Evolutionary conservation across 768 basidiomycete species (phyloP).

Genomic region (Boletus tylopilopsis): DNA sequence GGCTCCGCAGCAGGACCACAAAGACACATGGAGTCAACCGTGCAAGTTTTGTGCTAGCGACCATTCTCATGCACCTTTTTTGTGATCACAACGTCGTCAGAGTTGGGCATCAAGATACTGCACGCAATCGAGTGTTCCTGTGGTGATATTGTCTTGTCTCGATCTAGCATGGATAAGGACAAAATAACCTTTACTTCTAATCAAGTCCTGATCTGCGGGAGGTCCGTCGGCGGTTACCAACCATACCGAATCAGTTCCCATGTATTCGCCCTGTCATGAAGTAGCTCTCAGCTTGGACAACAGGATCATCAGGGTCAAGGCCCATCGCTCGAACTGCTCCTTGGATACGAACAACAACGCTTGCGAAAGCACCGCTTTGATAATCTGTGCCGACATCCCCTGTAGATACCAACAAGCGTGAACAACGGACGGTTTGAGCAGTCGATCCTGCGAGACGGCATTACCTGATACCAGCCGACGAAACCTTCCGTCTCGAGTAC

Average conservation of each 20-base stretch:
- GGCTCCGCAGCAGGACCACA: too few species aligned
- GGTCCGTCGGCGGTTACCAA: background rate
- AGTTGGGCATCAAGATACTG: background rate
- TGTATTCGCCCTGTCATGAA: conserved; percentile 1
- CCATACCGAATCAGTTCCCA: background rate
- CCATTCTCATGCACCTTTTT: background rate
- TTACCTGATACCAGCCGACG: conserved; percentile 92
- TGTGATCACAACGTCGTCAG: background rate
- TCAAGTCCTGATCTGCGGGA: background rate
- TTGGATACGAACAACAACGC: conserved; percentile 96
- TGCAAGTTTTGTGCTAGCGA: too few species aligned
- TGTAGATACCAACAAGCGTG: conserved; percentile 30
- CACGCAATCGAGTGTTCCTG: too few species aligned
- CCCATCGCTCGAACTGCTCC: conserved; percentile 93
- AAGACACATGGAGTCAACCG: too few species aligned
- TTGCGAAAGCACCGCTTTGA: conserved; percentile 93
- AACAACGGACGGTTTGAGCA: background rate
- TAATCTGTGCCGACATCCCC: conserved; percentile 96
- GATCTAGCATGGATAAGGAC: too few species aligned
- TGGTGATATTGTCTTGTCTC: too few species aligned
- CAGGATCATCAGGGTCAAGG: conserved; percentile 64
- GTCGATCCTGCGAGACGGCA: background rate
- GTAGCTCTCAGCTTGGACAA: conserved; percentile 32
- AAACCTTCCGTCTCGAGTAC: conserved; percentile 78
- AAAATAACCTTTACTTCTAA: background rate